Percentiles rank a stretch among this genome's conserved stretches.
Conservation (phyloP, 106 monocot genomes). For the Triglochin maritima region DNA sequence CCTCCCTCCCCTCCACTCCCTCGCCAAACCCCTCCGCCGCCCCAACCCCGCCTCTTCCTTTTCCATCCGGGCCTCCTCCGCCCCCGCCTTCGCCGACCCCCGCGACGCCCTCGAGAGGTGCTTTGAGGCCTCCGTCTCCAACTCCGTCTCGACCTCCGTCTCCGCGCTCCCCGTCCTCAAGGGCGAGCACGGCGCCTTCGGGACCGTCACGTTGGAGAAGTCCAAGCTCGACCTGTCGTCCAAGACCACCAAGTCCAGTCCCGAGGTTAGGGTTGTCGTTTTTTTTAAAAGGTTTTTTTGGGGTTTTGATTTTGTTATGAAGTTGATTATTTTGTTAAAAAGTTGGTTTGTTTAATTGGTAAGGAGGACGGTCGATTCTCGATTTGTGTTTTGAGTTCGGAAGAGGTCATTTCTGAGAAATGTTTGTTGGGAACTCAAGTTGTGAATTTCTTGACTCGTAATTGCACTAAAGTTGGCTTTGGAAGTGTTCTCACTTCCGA, state of each 20-base stretch:
- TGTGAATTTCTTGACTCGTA: not conserved
- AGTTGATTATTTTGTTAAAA: not conserved
- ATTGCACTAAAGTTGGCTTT: not conserved
- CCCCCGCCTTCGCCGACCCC: slow-evolving; percentile 13
- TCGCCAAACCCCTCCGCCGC: not conserved
- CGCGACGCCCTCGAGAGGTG: slow-evolving; percentile 56
- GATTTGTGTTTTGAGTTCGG: not conserved
- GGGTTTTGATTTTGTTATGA: not conserved
- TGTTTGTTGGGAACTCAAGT: not conserved
- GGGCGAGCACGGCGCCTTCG: slow-evolving; percentile 52
- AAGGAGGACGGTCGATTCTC: not conserved
- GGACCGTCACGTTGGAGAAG: slow-evolving; percentile 76
- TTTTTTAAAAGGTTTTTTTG: not conserved
- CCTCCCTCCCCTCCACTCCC: not conserved
- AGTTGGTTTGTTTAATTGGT: too few species aligned
- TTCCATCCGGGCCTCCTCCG: slow-evolving; percentile 2
- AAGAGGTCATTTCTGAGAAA: not conserved
- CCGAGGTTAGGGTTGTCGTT: slow-evolving; percentile 37
- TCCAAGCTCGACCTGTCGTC: slow-evolving; percentile 67
- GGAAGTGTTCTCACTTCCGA: not conserved
- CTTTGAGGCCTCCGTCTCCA: slow-evolving; percentile 18
- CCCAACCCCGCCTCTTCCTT: not conserved
- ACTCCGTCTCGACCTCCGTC: too few species aligned
- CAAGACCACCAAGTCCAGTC: slow-evolving; percentile 45
- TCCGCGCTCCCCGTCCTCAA: slow-evolving; percentile 40